Conservation (phyloP, 108 stramenopile genomes). For the Cylindrotheca closterium region DNA sequence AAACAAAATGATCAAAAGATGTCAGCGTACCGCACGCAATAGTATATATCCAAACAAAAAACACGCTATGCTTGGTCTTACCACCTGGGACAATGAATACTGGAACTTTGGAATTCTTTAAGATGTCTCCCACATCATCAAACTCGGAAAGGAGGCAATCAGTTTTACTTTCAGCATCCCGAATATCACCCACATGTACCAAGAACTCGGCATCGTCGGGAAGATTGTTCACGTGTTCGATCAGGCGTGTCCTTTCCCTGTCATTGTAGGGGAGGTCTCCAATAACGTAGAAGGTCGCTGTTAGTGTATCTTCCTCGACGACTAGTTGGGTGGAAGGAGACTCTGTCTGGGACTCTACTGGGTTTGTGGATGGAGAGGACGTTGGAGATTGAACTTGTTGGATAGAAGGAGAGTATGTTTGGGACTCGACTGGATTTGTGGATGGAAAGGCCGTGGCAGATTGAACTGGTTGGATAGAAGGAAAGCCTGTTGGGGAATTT, state of each 20-base stretch:
- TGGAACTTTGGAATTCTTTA: slow-evolving; percentile 34
- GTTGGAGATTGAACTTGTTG: background rate
- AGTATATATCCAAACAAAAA: too few relatives aligned
- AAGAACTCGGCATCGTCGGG: slow-evolving; percentile 58
- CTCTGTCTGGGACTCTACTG: background rate
- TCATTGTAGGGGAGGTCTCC: slow-evolving; percentile 63
- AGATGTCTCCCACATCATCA: slow-evolving; percentile 23
- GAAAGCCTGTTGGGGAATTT: too few relatives aligned
- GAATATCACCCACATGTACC: slow-evolving; percentile 54
- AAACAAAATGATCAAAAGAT: background rate
- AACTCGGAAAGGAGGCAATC: slow-evolving; percentile 37
- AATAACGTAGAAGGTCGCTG: slow-evolving; percentile 73
- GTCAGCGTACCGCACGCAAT: background rate
- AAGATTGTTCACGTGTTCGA: slow-evolving; percentile 41
- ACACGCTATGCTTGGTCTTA: slow-evolving; percentile 6
- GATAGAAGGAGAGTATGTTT: background rate
- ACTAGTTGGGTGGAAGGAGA: background rate
- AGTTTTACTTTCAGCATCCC: slow-evolving; percentile 17
- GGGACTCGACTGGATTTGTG: background rate
- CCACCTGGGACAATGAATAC: slow-evolving; percentile 51
- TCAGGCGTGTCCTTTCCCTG: slow-evolving; percentile 39
- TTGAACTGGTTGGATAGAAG: background rate
- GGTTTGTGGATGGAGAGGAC: background rate
- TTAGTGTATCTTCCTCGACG: background rate
- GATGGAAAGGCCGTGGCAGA: background rate